Evolutionary conservation across 108 stramenopile species (phyloP).

Genomic region (Conticribra weissflogii): DNA sequence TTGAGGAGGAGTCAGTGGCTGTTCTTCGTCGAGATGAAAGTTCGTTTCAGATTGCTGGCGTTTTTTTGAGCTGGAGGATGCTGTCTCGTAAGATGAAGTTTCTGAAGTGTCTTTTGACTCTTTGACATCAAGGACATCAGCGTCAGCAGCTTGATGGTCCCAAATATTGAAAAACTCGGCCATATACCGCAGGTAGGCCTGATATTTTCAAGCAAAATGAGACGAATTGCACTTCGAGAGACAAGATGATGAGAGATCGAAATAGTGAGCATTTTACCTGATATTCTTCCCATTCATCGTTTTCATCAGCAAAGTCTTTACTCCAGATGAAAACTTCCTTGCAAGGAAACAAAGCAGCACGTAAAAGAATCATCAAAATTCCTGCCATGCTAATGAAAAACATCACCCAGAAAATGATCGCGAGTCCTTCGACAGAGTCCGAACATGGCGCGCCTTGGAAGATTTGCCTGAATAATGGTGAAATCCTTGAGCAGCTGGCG

Average conservation of each 20-base stretch:
- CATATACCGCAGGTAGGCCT: slow-evolving; percentile 34
- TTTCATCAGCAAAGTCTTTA: slow-evolving; percentile 15
- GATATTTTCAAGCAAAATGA: neutral
- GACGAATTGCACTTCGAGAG: neutral
- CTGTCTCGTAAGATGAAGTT: slow-evolving; percentile 7
- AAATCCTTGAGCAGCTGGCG: slow-evolving; percentile 25
- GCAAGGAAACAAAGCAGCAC: slow-evolving; percentile 36
- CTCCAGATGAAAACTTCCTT: slow-evolving; percentile 6
- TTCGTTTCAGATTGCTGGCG: neutral
- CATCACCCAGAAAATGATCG: slow-evolving; percentile 16
- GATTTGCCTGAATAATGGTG: slow-evolving; percentile 22
- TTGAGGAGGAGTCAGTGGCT: neutral
- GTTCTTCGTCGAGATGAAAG: neutral
- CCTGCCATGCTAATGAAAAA: slow-evolving; percentile 14
- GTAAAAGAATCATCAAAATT: slow-evolving; percentile 29
- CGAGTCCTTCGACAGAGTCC: slow-evolving; percentile 16
- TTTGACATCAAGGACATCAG: slow-evolving; percentile 3
- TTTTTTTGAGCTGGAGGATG: neutral
- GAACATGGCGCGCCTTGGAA: slow-evolving; percentile 27
- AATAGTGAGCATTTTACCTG: slow-evolving; percentile 10
- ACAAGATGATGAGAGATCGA: neutral
- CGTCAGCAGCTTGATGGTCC: slow-evolving; percentile 11
- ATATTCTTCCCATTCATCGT: slow-evolving; percentile 45
- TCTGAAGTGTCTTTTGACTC: neutral
- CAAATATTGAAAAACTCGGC: slow-evolving; percentile 33